Evolutionary conservation across 2,329 filamentous ascomycete genomes (phyloP).

Genomic region (Juglanconis sp.): DNA sequence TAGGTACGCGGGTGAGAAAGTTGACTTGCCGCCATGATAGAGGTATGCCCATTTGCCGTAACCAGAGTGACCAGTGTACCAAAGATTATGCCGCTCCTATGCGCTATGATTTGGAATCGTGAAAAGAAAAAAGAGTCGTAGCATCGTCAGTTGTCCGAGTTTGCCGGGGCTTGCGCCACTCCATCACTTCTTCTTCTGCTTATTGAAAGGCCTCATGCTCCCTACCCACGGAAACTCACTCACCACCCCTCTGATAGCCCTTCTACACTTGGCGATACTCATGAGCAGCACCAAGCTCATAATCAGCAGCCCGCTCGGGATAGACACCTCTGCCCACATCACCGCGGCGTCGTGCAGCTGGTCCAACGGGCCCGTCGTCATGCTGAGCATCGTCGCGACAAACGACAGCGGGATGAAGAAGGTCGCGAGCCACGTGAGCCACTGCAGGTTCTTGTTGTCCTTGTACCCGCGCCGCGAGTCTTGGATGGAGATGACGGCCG

Average conservation of each 20-base stretch:
- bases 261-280: constrained; percentile 14
- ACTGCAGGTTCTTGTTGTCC: constrained; percentile 30
- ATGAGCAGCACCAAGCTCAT: constrained; percentile 8
- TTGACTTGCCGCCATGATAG: background rate
- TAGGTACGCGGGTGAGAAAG: background rate
- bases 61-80: background rate
- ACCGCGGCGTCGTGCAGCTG: constrained; percentile 6
- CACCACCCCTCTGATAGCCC: constrained; percentile 7
- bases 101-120: background rate
- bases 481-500: constrained; percentile 28
- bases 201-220: background rate
- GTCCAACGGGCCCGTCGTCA: constrained; percentile 22
- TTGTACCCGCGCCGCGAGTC: constrained; percentile 27
- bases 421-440: constrained; percentile 31
- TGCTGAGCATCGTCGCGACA: constrained; percentile 28
- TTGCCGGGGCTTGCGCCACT: background rate
- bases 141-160: background rate
- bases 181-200: background rate
- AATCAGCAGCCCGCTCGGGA: constrained; percentile 13
- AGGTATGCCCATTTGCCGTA: background rate
- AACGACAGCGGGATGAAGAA: constrained; percentile 32
- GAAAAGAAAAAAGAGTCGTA: background rate
- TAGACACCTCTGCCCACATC: constrained; percentile 12
- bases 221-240: background rate
- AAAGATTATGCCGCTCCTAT: background rate